Conservation (phyloP, 2,329 filamentous ascomycete species). For the Ophiosphaerella korrae region DNA sequence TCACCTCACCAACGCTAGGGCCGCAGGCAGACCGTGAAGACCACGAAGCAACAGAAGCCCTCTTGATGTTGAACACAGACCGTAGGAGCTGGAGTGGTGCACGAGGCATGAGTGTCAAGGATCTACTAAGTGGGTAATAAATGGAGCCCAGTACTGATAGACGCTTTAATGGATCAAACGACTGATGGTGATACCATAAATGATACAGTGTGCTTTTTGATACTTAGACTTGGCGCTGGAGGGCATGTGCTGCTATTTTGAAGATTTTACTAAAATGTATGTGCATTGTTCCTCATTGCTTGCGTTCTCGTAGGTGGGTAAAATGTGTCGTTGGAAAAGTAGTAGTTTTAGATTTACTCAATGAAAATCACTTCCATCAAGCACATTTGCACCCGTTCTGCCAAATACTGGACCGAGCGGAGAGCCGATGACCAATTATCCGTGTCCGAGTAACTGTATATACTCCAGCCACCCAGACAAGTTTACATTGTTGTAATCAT, state of each 20-base stretch:
- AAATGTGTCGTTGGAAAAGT: neutral
- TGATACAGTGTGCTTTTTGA: slow-evolving; percentile 7
- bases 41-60: slow-evolving; percentile 81
- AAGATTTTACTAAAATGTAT: no score
- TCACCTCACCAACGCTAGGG: slow-evolving; percentile 45
- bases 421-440: no score
- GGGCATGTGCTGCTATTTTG: neutral
- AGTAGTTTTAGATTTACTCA: no score
- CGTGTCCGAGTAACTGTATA: no score
- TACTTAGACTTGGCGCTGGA: slow-evolving; percentile 1
- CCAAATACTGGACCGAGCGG: no score
- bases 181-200: neutral
- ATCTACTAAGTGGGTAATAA: slow-evolving; percentile 48
- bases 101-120: slow-evolving; percentile 54
- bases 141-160: neutral
- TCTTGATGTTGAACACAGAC: slow-evolving; percentile 87
- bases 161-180: neutral
- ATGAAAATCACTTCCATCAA: no score
- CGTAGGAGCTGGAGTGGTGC: slow-evolving; percentile 59
- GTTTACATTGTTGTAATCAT: no score
- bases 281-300: neutral
- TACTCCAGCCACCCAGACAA: no score
- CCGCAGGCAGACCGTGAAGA: slow-evolving; percentile 50
- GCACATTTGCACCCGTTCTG: no score
- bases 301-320: neutral